Percentiles rank a stretch among this genome's conserved stretches.
Conservation (phyloP, 2,329 filamentous ascomycete species). For the Chalaropsis thielavioides region DNA sequence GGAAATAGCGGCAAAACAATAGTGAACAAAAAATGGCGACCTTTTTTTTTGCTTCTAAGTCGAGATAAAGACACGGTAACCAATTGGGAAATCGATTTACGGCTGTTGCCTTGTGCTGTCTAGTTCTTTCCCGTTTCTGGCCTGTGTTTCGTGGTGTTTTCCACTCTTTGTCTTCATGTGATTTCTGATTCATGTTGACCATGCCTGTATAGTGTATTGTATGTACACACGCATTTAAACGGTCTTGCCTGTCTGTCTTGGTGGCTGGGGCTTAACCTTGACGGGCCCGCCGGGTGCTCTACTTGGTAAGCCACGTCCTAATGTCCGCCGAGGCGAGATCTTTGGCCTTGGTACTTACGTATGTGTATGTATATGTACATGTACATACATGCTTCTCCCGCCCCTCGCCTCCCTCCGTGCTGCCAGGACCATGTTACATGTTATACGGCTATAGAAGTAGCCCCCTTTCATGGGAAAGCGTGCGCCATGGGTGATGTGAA, state of each 20-base stretch:
- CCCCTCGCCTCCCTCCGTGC: not conserved
- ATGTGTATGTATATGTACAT: too few relatives aligned
- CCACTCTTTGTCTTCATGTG: not conserved
- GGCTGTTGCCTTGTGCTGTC: not conserved
- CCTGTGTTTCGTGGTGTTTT: not conserved
- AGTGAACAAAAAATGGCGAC: not conserved
- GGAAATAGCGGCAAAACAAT: not conserved
- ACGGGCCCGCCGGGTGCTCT: not conserved
- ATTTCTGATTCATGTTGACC: not conserved
- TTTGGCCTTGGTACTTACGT: not conserved
- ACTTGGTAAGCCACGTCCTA: not conserved
- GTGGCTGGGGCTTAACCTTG: not conserved
- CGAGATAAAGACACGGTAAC: not conserved
- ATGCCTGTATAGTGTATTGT: not conserved
- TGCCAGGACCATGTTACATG: not conserved
- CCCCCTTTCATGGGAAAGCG: not conserved
- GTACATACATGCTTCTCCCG: too few relatives aligned
- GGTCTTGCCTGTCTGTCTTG: not conserved
- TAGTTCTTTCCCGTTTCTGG: not conserved
- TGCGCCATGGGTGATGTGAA: too few relatives aligned
- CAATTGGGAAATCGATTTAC: not conserved
- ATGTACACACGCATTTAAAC: not conserved
- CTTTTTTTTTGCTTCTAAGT: not conserved
- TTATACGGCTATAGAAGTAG: not conserved
- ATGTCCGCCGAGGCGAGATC: too few relatives aligned